Conservation (phyloP, 2,329 filamentous ascomycete genomes). For the Aureobasidium sp. region DNA sequence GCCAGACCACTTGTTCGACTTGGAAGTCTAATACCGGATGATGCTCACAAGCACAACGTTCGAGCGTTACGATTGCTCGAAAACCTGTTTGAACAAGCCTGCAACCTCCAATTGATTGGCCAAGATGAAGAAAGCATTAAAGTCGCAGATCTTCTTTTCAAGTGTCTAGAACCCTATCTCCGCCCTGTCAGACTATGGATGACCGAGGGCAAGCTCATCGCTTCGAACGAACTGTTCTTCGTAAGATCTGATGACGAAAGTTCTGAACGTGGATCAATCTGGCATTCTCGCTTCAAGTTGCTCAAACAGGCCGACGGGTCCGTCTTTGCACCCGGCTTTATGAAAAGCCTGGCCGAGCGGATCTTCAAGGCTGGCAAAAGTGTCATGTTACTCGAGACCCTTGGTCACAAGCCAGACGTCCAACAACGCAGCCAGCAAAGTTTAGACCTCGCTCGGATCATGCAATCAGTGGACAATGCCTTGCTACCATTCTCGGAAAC, state of each 20-base stretch:
- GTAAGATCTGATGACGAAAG: conserved; percentile 53
- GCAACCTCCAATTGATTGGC: conserved; percentile 62
- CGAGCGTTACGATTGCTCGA: conserved; percentile 70
- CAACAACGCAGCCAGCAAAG: neutral
- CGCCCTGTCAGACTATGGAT: conserved; percentile 79
- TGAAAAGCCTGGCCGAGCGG: conserved; percentile 60
- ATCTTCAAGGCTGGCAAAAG: conserved; percentile 88
- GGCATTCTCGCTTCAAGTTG: conserved; percentile 68
- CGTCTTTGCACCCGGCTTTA: conserved; percentile 66
- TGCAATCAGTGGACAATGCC: conserved; percentile 6
- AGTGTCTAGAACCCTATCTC: conserved; percentile 76
- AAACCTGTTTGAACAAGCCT: conserved; percentile 64
- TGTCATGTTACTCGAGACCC: conserved; percentile 70
- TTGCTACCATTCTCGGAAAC: conserved; percentile 61
- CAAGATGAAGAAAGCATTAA: conserved; percentile 55
- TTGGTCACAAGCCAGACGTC: conserved; percentile 43
- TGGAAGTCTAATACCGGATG: conserved; percentile 53
- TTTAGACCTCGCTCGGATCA: neutral
- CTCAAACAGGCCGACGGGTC: conserved; percentile 52
- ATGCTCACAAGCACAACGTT: conserved; percentile 39
- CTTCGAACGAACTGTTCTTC: conserved; percentile 65
- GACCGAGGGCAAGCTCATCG: conserved; percentile 63
- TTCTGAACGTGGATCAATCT: conserved; percentile 59
- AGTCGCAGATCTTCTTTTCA: conserved; percentile 65
- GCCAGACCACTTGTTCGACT: conserved; percentile 54